Evolutionary conservation across 257 asterid species (phyloP), one percentile per base, ranked within the genome.

Genomic region (Anisodus acutangulus): DNA sequence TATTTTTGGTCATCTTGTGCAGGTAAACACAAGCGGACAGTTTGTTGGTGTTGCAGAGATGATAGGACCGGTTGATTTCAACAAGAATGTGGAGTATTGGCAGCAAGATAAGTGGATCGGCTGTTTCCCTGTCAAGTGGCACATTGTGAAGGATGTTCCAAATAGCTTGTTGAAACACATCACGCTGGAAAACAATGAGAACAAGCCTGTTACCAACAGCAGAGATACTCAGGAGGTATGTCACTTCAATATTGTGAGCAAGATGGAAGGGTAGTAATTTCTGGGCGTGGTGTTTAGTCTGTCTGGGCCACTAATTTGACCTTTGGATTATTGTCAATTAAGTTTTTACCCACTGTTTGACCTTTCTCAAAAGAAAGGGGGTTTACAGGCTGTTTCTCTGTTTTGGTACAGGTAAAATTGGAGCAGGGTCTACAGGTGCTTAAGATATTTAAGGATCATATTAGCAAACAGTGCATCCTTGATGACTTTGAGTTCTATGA

Each of bases 71-170:
- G 97, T 94, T 82, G 97, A 94, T 87, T 94, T 94, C 58, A 80
- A 92, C 90, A 94, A 92, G 89, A 94, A 79, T 43, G 90, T 91
- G 11, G 97, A 92, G 85, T 94, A 91, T 85, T 94, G 97, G 98
- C 98, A 93, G 92, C 97, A 89, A 87, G 97, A 94, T 91, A 94
- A 91, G 88, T 94, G 98, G 98, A 87, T 90, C 51, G 97, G 98
- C 43, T 94, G 94, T 85, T 94, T 93, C 86, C 95, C 98, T 11
- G 98, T 94, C 4, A 90, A 91, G 92, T 93, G 98, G 98, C 94
- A 93, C 87, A 88, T 92, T 11, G 93, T 94, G 79, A 94, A 94
- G 89, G 98, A 94, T 91, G 92, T 94, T 2, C 97, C 98, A 5
- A 93, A 92, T 89, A 92, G 91, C 83, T 86, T 89, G 88, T 89